phyloP scores from a whole-genome alignment of 441 rosid species.

The Adansonia madagascariensis region DNA sequence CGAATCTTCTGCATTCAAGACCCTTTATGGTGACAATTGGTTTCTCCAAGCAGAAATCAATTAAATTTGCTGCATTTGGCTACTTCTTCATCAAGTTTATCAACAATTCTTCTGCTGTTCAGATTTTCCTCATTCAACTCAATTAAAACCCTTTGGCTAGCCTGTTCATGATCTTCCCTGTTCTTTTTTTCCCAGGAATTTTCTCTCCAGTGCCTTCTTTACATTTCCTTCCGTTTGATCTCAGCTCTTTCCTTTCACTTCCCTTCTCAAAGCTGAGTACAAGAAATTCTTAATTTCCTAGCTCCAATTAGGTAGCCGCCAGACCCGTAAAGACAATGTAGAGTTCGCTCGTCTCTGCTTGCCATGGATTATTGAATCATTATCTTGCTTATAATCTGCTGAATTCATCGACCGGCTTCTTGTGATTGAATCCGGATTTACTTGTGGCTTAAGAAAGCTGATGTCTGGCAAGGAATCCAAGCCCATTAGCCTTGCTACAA shows the following conservation, averaged over 20 bases:
- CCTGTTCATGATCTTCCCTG: slow-evolving; percentile 25
- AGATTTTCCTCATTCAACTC: slow-evolving; percentile 19
- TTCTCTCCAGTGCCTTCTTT: slow-evolving; percentile 35
- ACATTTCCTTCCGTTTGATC: slow-evolving; percentile 26
- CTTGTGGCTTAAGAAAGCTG: neutral
- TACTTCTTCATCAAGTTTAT: slow-evolving; percentile 5
- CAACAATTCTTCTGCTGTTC: slow-evolving; percentile 24
- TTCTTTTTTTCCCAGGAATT: slow-evolving; percentile 19
- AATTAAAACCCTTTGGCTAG: slow-evolving; percentile 29
- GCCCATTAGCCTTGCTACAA: slow-evolving; percentile 25
- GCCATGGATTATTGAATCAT: slow-evolving; percentile 28
- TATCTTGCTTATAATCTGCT: slow-evolving; percentile 28
- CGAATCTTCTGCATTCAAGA: slow-evolving; percentile 52
- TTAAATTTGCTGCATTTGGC: slow-evolving; percentile 17
- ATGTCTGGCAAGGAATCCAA: slow-evolving; percentile 15
- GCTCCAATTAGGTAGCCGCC: slow-evolving; percentile 50
- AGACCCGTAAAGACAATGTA: slow-evolving; percentile 35
- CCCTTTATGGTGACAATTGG: neutral
- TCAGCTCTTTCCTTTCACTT: slow-evolving; percentile 27
- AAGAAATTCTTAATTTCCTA: slow-evolving; percentile 59
- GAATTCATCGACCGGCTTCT: slow-evolving; percentile 61
- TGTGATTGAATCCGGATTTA: slow-evolving; percentile 22
- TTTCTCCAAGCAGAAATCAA: slow-evolving; percentile 15
- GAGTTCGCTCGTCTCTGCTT: slow-evolving; percentile 44
- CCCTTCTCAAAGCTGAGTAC: slow-evolving; percentile 61